A percentile compares a stretch with the other conserved stretches of the same genome.
phyloP scores from a whole-genome alignment of 108 stramenopile species.

The Conticribra guillardii region DNA sequence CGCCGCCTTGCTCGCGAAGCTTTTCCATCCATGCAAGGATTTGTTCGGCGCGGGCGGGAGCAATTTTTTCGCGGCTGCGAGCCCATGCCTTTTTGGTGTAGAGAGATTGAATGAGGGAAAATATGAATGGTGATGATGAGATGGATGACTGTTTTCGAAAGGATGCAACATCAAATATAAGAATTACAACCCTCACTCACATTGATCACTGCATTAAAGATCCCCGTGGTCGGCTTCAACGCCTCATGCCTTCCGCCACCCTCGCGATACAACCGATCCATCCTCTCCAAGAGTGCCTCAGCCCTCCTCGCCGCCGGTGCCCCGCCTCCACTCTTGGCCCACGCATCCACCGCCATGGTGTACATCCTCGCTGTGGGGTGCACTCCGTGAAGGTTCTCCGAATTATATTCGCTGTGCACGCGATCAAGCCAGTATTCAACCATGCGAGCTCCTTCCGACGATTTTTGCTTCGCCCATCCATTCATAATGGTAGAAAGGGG shows the following conservation, averaged over 20 bases:
- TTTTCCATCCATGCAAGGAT: conserved; percentile 86
- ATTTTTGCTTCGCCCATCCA: conserved; percentile 88
- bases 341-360: conserved; percentile 89
- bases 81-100: conserved; percentile 73
- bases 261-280: conserved; percentile 69
- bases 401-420: conserved; percentile 67
- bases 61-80: conserved; percentile 74
- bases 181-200: conserved; percentile 18
- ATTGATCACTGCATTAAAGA: conserved; percentile 82
- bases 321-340: conserved; percentile 85
- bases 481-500: conserved; percentile 85
- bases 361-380: conserved; percentile 80
- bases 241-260: conserved; percentile 58
- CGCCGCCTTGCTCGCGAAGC: conserved; percentile 53
- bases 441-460: conserved; percentile 78
- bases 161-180: neutral
- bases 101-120: conserved; percentile 30
- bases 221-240: conserved; percentile 79
- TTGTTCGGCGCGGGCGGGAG: conserved; percentile 79
- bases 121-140: neutral
- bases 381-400: conserved; percentile 63
- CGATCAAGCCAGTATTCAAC: conserved; percentile 83
- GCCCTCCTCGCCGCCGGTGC: conserved; percentile 79
- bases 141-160: neutral
- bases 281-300: conserved; percentile 78